Evolutionary conservation across 208 protist species (phyloP).

Genomic region (Trichomonas gallinae): DNA sequence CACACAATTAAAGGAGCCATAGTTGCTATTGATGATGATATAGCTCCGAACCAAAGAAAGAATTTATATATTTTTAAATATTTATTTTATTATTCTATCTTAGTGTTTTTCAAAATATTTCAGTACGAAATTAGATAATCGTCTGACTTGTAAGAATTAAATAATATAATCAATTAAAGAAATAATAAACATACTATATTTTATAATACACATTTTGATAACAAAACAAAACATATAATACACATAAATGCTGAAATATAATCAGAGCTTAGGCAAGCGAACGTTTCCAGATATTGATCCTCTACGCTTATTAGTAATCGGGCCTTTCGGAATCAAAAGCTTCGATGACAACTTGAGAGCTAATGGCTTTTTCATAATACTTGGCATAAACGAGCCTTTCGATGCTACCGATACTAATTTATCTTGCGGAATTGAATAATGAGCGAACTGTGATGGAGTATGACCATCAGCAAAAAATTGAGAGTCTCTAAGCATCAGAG

Average conservation of each 20-base stretch:
- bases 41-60: too few species aligned
- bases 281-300: neutral
- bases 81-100: too few species aligned
- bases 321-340: neutral
- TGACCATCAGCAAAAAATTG: neutral
- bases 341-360: neutral
- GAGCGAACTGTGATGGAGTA: neutral
- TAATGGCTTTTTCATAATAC: neutral
- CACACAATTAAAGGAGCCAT: too few species aligned
- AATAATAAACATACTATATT: too few species aligned
- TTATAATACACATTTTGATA: too few species aligned
- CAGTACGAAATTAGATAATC: too few species aligned
- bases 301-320: neutral
- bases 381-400: neutral
- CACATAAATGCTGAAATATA: too few species aligned
- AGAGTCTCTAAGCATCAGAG: neutral
- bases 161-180: neutral
- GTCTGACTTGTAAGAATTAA: too few species aligned
- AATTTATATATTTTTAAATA: too few species aligned
- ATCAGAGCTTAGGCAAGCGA: neutral
- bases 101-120: too few species aligned
- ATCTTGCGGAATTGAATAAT: neutral
- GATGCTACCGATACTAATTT: neutral
- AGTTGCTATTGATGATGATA: too few species aligned
- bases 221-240: too few species aligned